Base-by-base conservation (phyloP, 441 rosid species). In the Melastoma candidum region DNA sequence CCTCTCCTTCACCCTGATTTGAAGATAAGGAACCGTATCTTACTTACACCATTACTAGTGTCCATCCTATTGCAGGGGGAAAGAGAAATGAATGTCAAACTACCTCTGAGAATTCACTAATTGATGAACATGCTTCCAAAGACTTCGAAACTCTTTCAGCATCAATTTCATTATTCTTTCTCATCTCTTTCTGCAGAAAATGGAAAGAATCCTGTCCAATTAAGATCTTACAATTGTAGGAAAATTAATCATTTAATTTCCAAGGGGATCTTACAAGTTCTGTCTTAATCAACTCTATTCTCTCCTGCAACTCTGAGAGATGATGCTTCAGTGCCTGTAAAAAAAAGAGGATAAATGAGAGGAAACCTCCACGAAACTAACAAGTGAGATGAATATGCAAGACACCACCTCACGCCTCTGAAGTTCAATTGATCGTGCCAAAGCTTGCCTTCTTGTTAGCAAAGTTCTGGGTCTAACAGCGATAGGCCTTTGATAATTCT, bases 321-420 rank as follows among this genome's bases (percentile, higher is more conserved):
- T 89, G 87, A 76, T 80, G 74, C 76, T 76, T 89, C 63, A 89
- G 56, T 49, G 85, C 97, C 97, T 89, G 80, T 29, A 56, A 61
- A 71, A 51, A 51, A 36, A 46, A 50, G 36, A 24, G 71, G 60
- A 53, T 7, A 50, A 41, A 44, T 49, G 29, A 12, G 26, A 52
- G 59, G 49, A 54, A 11, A 24, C 51, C 49, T 36, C 58, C 27
- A 61, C 17, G 27, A 70, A 32, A 60, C 43, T 48, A 48, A 26
- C 45, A 53, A 8, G 47, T 41, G 46, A 17, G 13, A 14, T 3
- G 9, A 66, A 56, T 53, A 46, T 24, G 49, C 36, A 57, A n/a
- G 39, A 61, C 47, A 25, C 65, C 77, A 86, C 95, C 83, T 85
- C 97, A 44, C 81, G 79, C 61, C 97, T 86, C 60, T 86, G 97